A percentile compares a stretch with the other conserved stretches of the same genome.
phyloP scores from a whole-genome alignment of 1,284 basidiomycete genomes.

The Gymnopus androsaceus region DNA sequence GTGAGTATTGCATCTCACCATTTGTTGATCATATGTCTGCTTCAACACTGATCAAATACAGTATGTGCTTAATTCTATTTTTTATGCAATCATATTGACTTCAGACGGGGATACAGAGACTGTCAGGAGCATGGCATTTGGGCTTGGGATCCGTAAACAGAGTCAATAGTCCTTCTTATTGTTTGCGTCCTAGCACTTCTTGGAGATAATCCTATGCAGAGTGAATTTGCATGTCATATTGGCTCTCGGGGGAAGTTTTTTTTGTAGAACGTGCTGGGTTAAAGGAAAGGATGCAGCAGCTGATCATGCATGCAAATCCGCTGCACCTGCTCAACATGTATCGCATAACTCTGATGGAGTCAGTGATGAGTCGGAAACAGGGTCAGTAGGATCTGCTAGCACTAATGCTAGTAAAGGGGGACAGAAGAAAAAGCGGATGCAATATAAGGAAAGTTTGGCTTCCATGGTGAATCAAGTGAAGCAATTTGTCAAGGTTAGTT shows the following conservation, averaged over 20 bases:
- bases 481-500: constrained; percentile 1
- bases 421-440: background rate
- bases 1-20: too few relatives aligned
- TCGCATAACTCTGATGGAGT: constrained; percentile 12
- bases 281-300: constrained; percentile 22
- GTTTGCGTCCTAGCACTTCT: constrained; percentile 36
- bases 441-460: background rate
- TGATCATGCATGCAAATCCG: constrained; percentile 1
- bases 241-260: constrained; percentile 38
- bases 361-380: background rate
- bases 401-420: background rate
- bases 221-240: constrained; percentile 44
- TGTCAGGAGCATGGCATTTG: constrained; percentile 32
- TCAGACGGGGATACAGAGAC: constrained; percentile 19
- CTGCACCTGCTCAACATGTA: too few relatives aligned
- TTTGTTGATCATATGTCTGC: too few relatives aligned
- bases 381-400: background rate
- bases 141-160: constrained; percentile 34
- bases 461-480: background rate
- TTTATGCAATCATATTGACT: background rate
- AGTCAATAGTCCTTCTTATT: constrained; percentile 35
- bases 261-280: constrained; percentile 40
- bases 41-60: too few relatives aligned
- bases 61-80: too few relatives aligned
- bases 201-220: constrained; percentile 50